A percentile compares a stretch with the other conserved stretches of the same genome.
Evolutionary conservation across 2,329 filamentous ascomycete genomes (phyloP).

Genomic region (Cordyceps cicadae): DNA sequence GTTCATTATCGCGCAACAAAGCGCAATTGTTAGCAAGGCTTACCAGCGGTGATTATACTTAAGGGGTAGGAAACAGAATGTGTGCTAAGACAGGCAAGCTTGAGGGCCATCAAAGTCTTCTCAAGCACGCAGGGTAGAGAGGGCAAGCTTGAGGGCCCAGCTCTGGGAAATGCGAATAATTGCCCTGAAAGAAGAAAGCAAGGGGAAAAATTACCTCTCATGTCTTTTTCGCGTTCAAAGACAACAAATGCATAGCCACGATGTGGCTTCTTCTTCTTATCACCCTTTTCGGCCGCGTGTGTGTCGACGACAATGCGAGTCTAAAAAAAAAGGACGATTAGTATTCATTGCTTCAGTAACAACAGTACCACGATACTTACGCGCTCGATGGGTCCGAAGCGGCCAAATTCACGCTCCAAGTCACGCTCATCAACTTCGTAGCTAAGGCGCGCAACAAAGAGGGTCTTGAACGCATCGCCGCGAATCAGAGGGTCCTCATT

Average conservation of each 20-base stretch:
- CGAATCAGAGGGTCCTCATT: constrained; percentile 78
- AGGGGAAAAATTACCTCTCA: constrained; percentile 74
- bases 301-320: constrained; percentile 82
- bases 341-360: neutral
- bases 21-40: constrained; percentile 62
- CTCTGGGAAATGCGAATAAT: constrained; percentile 25
- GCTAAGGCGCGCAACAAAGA: constrained; percentile 83
- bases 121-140: constrained; percentile 27
- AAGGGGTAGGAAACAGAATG: constrained; percentile 19
- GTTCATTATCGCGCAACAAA: constrained; percentile 46
- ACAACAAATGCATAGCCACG: constrained; percentile 94
- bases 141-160: constrained; percentile 37
- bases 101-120: constrained; percentile 47
- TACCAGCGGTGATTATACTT: constrained; percentile 35
- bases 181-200: constrained; percentile 26
- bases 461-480: constrained; percentile 88
- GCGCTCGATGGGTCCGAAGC: constrained; percentile 89
- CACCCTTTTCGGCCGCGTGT: constrained; percentile 57
- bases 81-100: constrained; percentile 44
- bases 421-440: constrained; percentile 87
- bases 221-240: constrained; percentile 94
- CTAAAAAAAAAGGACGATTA: constrained; percentile 32
- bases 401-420: constrained; percentile 84
- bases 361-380: constrained; percentile 39
- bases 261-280: constrained; percentile 74